phyloP scores from a whole-genome alignment of 2,329 filamentous ascomycete genomes.

The Scortechinia acanthostroma region DNA sequence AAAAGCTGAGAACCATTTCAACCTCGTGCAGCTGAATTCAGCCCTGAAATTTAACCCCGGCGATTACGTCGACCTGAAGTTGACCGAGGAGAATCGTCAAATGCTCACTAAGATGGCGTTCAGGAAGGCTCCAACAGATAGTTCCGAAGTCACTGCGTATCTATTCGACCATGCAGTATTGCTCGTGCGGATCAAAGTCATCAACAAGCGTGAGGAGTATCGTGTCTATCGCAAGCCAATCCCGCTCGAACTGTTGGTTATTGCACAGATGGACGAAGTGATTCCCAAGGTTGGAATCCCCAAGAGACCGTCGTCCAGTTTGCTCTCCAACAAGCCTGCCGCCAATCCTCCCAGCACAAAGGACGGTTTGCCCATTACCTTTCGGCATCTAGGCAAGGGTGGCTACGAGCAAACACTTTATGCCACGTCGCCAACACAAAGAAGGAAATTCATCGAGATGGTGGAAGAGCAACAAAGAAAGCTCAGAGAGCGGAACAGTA shows the following conservation, averaged over 20 bases:
- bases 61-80: conserved; percentile 85
- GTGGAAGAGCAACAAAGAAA: conserved; percentile 87
- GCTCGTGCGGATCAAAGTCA: conserved; percentile 81
- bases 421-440: conserved; percentile 75
- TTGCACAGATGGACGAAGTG: conserved; percentile 94
- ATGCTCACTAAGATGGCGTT: conserved; percentile 88
- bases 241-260: conserved; percentile 83
- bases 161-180: conserved; percentile 94
- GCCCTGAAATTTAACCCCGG: conserved; percentile 85
- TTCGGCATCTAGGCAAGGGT: conserved; percentile 89
- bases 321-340: conserved; percentile 52
- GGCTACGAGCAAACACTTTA: conserved; percentile 89
- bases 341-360: conserved; percentile 30
- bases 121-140: conserved; percentile 86
- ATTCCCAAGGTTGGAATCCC: conserved; percentile 73
- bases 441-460: conserved; percentile 94
- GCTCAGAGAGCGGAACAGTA: conserved; percentile 74
- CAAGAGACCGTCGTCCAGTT: conserved; percentile 81
- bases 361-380: conserved; percentile 83
- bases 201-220: conserved; percentile 87
- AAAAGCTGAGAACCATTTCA: conserved; percentile 96
- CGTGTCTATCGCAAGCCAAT: conserved; percentile 95
- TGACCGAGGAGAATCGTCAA: conserved; percentile 88
- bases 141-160: conserved; percentile 84
- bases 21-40: conserved; percentile 82